Evolutionary conservation across 73 alveolate species (phyloP).

Genomic region (Uronychia setigera): DNA sequence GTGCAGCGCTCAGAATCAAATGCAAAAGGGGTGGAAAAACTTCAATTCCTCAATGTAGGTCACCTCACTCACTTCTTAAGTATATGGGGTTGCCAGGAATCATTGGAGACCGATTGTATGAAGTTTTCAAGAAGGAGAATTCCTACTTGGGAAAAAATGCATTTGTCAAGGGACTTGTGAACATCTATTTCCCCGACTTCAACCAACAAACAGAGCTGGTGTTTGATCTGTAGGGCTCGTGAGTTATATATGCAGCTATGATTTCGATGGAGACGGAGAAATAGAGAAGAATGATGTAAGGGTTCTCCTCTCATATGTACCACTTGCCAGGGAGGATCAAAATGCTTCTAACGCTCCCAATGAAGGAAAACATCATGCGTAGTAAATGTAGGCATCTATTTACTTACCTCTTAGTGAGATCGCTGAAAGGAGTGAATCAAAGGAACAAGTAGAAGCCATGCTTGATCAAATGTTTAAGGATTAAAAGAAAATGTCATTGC

Average conservation of each 20-base stretch:
- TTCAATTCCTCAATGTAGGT: too few species aligned
- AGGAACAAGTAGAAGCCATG: constrained; percentile 41
- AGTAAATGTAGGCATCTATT: not conserved
- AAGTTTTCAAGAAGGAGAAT: constrained; percentile 49
- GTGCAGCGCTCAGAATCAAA: constrained; percentile 70
- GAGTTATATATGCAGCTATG: too few species aligned
- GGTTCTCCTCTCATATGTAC: constrained; percentile 7
- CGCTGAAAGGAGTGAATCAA: constrained; percentile 34
- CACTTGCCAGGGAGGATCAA: not conserved
- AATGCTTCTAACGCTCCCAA: not conserved
- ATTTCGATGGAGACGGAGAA: not conserved
- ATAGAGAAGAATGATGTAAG: not conserved
- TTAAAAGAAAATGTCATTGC: constrained; percentile 31
- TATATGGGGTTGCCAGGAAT: constrained; percentile 68
- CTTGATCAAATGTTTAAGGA: constrained; percentile 40
- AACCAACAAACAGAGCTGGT: constrained; percentile 53
- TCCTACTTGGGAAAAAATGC: constrained; percentile 54
- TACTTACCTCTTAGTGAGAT: not conserved
- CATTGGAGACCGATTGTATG: constrained; percentile 63
- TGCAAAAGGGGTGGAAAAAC: constrained; percentile 70
- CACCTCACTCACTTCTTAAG: constrained; percentile 29
- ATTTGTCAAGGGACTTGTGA: constrained; percentile 59
- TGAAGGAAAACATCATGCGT: not conserved
- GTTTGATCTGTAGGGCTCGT: constrained; percentile 51
- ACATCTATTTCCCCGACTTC: constrained; percentile 52